Evolutionary conservation across 345 rosid species (phyloP).

Genomic region (Fremontodendron californicum): DNA sequence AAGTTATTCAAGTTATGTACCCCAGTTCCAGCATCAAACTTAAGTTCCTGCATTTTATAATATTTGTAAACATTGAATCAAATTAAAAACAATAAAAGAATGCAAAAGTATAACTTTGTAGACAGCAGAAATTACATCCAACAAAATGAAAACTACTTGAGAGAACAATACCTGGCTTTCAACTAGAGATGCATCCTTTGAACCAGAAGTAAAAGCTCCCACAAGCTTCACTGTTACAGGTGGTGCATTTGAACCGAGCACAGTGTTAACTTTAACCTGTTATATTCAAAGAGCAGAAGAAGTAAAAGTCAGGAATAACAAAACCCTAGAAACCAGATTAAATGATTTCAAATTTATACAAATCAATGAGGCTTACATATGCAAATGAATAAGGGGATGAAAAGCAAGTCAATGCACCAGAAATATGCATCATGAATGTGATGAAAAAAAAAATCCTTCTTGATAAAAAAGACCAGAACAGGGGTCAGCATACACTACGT

Average conservation of each 20-base stretch:
- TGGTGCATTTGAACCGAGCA: slow-evolving; percentile 80
- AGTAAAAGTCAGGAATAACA: not conserved
- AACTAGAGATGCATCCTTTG: slow-evolving; percentile 51
- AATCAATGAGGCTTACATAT: not conserved
- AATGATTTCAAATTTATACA: not conserved
- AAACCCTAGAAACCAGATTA: not conserved
- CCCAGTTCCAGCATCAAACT: slow-evolving; percentile 49
- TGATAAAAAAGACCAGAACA: not conserved
- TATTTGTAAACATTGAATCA: slow-evolving; percentile 11
- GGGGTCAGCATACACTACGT: not conserved
- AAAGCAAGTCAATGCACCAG: not conserved
- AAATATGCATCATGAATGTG: not conserved
- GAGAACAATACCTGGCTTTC: slow-evolving; percentile 57
- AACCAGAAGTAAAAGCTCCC: slow-evolving; percentile 43
- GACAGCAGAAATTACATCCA: slow-evolving; percentile 9
- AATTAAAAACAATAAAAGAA: not conserved
- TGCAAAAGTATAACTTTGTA: slow-evolving; percentile 14
- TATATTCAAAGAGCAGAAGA: slow-evolving; percentile 2
- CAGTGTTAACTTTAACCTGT: slow-evolving; percentile 87
- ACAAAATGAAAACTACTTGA: not conserved
- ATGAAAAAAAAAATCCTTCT: not conserved
- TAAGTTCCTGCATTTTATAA: slow-evolving; percentile 61
- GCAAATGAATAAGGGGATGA: not conserved
- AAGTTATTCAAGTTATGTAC: slow-evolving; percentile 49
- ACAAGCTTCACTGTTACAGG: slow-evolving; percentile 69